Percentiles rank a stretch among this genome's conserved stretches.
Evolutionary conservation across 2,329 filamentous ascomycete genomes (phyloP).

Genomic region (Canariomyces notabilis): DNA sequence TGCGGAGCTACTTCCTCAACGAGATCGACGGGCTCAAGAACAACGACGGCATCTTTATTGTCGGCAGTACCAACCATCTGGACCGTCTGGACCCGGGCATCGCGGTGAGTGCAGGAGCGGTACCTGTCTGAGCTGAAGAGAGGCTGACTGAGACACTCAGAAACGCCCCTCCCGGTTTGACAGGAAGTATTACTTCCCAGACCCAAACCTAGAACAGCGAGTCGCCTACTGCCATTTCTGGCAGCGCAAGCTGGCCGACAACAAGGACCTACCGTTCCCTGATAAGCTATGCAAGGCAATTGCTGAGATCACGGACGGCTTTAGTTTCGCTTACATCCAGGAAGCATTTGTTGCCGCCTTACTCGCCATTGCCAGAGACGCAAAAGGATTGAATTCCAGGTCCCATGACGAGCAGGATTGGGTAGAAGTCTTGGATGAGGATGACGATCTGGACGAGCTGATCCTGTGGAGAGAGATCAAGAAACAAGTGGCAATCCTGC

Average conservation of each 20-base stretch:
- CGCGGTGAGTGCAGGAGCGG: conserved; percentile 39
- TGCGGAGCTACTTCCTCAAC: conserved; percentile 66
- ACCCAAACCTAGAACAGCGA: conserved; percentile 51
- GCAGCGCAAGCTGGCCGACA: conserved; percentile 51
- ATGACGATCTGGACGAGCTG: conserved; percentile 44
- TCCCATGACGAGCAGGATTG: conserved; percentile 21
- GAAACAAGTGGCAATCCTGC: conserved; percentile 56
- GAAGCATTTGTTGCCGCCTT: conserved; percentile 63
- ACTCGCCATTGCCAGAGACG: conserved; percentile 49
- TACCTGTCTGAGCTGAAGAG: neutral
- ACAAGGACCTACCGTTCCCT: conserved; percentile 56
- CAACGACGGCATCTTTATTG: conserved; percentile 68
- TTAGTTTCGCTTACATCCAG: conserved; percentile 66
- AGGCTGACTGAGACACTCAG: conserved; percentile 24
- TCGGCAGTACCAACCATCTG: conserved; percentile 61
- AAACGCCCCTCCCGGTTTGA: conserved; percentile 64
- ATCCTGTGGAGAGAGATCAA: conserved; percentile 58
- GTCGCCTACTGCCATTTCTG: conserved; percentile 58
- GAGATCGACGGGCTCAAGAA: conserved; percentile 65
- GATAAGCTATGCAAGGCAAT: conserved; percentile 53
- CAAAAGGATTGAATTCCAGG: conserved; percentile 14
- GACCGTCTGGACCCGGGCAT: conserved; percentile 64
- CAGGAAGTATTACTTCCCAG: conserved; percentile 60
- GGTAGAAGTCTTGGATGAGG: conserved; percentile 35
- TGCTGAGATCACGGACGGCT: conserved; percentile 57